These are phyloP conservation scores for Komagataella pseudopastoris DNA, from an alignment of 805 yeast species.

Conservation along the genomic window DNA sequence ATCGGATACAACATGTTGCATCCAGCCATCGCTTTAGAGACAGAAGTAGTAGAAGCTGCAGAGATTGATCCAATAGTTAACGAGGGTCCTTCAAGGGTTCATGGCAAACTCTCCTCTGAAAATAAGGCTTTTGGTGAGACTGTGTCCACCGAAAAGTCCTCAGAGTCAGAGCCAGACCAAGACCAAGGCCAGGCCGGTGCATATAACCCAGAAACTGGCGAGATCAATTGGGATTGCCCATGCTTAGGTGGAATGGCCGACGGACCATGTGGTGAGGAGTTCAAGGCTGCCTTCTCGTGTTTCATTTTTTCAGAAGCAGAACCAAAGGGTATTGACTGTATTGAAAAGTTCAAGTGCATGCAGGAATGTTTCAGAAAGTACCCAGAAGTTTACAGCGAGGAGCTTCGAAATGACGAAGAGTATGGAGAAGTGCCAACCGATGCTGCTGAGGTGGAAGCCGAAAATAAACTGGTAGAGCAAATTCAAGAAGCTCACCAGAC, in stretches of 20 bases:
- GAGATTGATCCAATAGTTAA: neutral
- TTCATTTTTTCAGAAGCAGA: slow-evolving; percentile 88
- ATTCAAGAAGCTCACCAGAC: neutral
- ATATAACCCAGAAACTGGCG: slow-evolving; percentile 93
- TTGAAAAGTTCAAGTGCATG: slow-evolving; percentile 82
- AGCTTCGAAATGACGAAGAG: slow-evolving; percentile 68
- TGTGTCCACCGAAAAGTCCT: neutral
- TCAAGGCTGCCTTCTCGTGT: slow-evolving; percentile 88
- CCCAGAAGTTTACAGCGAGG: slow-evolving; percentile 92
- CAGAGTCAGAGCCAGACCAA: slow-evolving; percentile 9
- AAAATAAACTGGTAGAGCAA: neutral
- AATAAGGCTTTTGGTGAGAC: neutral
- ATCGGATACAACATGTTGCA: neutral
- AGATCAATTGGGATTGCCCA: slow-evolving; percentile 99
- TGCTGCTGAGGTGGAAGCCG: neutral
- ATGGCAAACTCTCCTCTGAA: neutral
- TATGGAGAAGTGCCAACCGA: slow-evolving; percentile 12
- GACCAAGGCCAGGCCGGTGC: slow-evolving; percentile 48
- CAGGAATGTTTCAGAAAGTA: slow-evolving; percentile 85
- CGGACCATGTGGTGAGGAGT: slow-evolving; percentile 97
- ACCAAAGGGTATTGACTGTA: slow-evolving; percentile 94
- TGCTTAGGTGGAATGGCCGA: slow-evolving; percentile 98
- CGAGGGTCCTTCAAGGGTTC: neutral
- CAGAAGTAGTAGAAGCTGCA: neutral
- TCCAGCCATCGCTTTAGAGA: neutral